These are phyloP conservation scores for Coemansia sp. DNA, from an alignment of 192 early-diverging fungal genomes.

Conservation along the genomic window DNA sequence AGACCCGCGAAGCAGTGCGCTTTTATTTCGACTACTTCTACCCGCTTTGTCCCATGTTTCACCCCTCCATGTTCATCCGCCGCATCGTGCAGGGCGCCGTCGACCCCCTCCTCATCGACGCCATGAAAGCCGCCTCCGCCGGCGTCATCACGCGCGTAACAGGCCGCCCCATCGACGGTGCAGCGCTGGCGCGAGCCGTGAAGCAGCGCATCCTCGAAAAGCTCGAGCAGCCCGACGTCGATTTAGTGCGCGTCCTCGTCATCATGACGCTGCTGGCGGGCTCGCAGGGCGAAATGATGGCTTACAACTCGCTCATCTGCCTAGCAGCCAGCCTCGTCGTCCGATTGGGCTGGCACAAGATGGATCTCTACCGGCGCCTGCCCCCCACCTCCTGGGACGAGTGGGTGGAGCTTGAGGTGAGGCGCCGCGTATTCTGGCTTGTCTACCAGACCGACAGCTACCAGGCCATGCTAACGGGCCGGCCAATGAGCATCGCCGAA, in stretches of 20 bases:
- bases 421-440: conserved; percentile 50
- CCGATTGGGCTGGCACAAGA: conserved; percentile 44
- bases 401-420: conserved; percentile 39
- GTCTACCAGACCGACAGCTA: conserved; percentile 56
- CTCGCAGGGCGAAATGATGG: conserved; percentile 44
- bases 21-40: conserved; percentile 56
- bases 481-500: conserved; percentile 47
- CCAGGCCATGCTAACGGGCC: conserved; percentile 52
- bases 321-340: conserved; percentile 48
- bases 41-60: conserved; percentile 51
- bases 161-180: conserved; percentile 32
- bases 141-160: conserved; percentile 34
- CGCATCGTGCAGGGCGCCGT: conserved; percentile 45
- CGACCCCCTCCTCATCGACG: conserved; percentile 47
- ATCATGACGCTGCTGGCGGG: conserved; percentile 49
- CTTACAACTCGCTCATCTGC: conserved; percentile 55
- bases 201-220: conserved; percentile 37
- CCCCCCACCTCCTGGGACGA: conserved; percentile 37
- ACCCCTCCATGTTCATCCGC: conserved; percentile 53
- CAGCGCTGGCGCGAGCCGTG: conserved; percentile 39
- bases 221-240: conserved; percentile 35
- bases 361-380: conserved; percentile 44
- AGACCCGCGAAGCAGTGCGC: conserved; percentile 46
- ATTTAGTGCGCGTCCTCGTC: conserved; percentile 35
- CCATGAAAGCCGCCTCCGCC: conserved; percentile 47